Evolutionary conservation across 1,139 yeast species (phyloP).

Genomic region (Suhomyces yuchorum): DNA sequence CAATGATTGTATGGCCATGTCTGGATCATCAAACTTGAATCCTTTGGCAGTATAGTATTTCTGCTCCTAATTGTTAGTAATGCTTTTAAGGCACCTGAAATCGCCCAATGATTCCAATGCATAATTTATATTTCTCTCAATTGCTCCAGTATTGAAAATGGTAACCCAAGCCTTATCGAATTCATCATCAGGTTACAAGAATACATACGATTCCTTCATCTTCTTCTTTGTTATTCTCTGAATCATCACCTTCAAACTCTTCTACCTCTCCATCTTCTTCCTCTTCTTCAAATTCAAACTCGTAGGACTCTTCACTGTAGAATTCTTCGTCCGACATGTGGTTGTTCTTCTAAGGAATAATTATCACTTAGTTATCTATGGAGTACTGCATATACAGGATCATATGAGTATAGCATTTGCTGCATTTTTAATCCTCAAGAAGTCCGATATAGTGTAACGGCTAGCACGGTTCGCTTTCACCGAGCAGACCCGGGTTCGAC

Average conservation of each 20-base stretch:
- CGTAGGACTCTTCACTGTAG: constrained; percentile 63
- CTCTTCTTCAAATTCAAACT: constrained; percentile 65
- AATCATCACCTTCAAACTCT: constrained; percentile 24
- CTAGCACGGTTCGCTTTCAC: constrained; percentile 84
- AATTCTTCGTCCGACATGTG: constrained; percentile 60
- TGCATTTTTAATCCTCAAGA: too few relatives aligned
- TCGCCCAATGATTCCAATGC: neutral
- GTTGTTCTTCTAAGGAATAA: too few relatives aligned
- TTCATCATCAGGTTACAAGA: neutral
- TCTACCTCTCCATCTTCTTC: constrained; percentile 27
- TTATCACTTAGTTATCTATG: neutral
- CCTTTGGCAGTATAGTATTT: constrained; percentile 65
- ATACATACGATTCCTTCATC: constrained; percentile 21
- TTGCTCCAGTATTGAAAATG: too few relatives aligned
- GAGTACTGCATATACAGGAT: neutral
- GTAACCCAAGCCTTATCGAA: neutral
- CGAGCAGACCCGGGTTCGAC: constrained; percentile 84
- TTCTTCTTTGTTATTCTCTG: constrained; percentile 24
- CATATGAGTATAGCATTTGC: too few relatives aligned
- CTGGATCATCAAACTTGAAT: constrained; percentile 59
- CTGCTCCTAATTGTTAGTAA: constrained; percentile 47
- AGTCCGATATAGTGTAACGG: constrained; percentile 83
- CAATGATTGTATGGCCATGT: constrained; percentile 18
- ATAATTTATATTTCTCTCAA: too few relatives aligned
- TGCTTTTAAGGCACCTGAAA: too few relatives aligned